Evolutionary conservation across 2,329 filamentous ascomycete genomes (phyloP).

Genomic region (Dactylellina haptotyla): DNA sequence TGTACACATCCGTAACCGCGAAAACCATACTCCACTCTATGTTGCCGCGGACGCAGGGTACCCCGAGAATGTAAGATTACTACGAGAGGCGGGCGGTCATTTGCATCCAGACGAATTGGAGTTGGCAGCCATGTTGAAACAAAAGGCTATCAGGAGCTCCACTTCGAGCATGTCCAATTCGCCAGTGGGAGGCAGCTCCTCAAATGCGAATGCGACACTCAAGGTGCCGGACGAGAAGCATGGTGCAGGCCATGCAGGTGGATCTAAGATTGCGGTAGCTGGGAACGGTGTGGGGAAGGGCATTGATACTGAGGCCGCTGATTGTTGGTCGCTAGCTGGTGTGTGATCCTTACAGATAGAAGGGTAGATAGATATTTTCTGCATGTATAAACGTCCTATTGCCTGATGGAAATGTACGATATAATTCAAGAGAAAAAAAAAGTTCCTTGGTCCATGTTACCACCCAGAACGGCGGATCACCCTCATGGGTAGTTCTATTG

Average conservation of each 20-base stretch:
- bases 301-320: constrained; percentile 50
- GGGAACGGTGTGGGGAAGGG: constrained; percentile 38
- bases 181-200: constrained; percentile 32
- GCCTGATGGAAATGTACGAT: constrained; percentile 2
- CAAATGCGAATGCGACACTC: constrained; percentile 24
- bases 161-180: constrained; percentile 48
- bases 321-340: constrained; percentile 56
- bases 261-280: constrained; percentile 29
- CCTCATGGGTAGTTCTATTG: constrained; percentile 33
- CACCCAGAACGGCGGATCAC: not conserved
- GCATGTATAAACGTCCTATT: too few species aligned
- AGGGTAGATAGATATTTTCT: not conserved
- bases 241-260: constrained; percentile 33
- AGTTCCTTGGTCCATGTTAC: not conserved
- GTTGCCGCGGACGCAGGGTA: constrained; percentile 71
- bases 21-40: constrained; percentile 74
- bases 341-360: constrained; percentile 33
- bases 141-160: constrained; percentile 41
- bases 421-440: not conserved
- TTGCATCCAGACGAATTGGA: constrained; percentile 67
- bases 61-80: constrained; percentile 66
- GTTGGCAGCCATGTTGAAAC: constrained; percentile 53
- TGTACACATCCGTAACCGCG: constrained; percentile 73
- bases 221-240: constrained; percentile 30
- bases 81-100: constrained; percentile 71